Evolutionary conservation across 1,284 basidiomycete genomes (phyloP).

Genomic region (Boletus smithii): DNA sequence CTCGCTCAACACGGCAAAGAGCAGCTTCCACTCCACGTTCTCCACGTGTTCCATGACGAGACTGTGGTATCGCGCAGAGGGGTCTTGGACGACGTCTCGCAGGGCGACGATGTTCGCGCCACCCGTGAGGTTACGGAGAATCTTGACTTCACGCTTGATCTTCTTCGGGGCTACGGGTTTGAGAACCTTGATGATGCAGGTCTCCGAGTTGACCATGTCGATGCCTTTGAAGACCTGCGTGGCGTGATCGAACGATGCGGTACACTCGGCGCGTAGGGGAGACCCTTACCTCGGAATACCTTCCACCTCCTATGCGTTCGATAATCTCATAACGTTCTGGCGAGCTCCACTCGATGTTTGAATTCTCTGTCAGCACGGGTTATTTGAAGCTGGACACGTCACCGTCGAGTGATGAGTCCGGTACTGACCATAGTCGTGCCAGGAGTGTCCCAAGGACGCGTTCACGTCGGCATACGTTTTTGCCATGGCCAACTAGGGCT

Average conservation of each 20-base stretch:
- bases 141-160: slow-evolving; percentile 92
- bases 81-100: slow-evolving; percentile 81
- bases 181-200: slow-evolving; percentile 85
- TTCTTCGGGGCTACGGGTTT: slow-evolving; percentile 92
- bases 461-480: slow-evolving; percentile 50
- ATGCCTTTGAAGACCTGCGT: slow-evolving; percentile 80
- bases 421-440: slow-evolving; percentile 51
- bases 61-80: slow-evolving; percentile 73
- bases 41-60: slow-evolving; percentile 85
- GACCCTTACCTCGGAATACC: slow-evolving; percentile 67
- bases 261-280: background rate
- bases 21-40: slow-evolving; percentile 81
- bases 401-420: background rate
- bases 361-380: slow-evolving; percentile 49
- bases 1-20: slow-evolving; percentile 74
- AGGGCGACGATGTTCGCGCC: slow-evolving; percentile 83
- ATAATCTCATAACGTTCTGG: slow-evolving; percentile 83
- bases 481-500: slow-evolving; percentile 41
- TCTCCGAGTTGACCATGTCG: slow-evolving; percentile 75
- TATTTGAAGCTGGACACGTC: background rate
- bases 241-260: background rate
- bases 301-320: slow-evolving; percentile 75
- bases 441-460: slow-evolving; percentile 41
- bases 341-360: slow-evolving; percentile 69
- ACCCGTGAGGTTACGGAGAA: slow-evolving; percentile 81